phyloP scores from a whole-genome alignment of 805 yeast species.

The Candida maris region DNA sequence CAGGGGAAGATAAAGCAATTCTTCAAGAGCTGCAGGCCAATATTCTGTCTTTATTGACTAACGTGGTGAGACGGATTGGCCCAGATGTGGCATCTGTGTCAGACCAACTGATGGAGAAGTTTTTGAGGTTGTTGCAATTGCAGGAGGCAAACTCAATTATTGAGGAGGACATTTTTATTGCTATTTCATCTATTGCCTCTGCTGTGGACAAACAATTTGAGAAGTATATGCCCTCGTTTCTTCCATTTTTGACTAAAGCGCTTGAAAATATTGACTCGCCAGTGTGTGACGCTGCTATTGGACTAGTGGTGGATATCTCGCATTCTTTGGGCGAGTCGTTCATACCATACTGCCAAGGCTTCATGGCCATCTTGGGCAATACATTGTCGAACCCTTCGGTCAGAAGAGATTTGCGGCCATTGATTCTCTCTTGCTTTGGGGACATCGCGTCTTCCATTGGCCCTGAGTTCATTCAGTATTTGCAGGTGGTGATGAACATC shows the following conservation, averaged over 20 bases:
- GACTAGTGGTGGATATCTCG: constrained; percentile 89
- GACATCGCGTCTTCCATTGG: constrained; percentile 93
- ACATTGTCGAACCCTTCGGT: constrained; percentile 64
- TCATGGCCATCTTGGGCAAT: constrained; percentile 80
- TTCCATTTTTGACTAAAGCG: constrained; percentile 79
- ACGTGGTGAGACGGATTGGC: constrained; percentile 78
- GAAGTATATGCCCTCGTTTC: constrained; percentile 74
- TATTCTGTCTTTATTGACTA: constrained; percentile 72
- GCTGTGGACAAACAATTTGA: constrained; percentile 70
- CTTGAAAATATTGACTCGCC: constrained; percentile 79
- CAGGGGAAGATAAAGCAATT: constrained; percentile 68
- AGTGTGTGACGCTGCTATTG: constrained; percentile 85
- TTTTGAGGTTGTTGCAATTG: constrained; percentile 63
- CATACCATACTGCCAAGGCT: constrained; percentile 69
- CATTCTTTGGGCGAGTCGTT: constrained; percentile 79
- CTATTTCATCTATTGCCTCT: constrained; percentile 84
- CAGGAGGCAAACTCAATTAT: constrained; percentile 60
- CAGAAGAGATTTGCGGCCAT: constrained; percentile 79
- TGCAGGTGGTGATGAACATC: constrained; percentile 74
- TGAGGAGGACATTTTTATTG: constrained; percentile 93
- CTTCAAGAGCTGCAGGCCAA: constrained; percentile 88
- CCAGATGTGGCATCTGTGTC: constrained; percentile 61
- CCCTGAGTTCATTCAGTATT: constrained; percentile 66
- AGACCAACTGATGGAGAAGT: constrained; percentile 80
- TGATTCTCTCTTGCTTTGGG: constrained; percentile 89